Base-by-base conservation (phyloP, 148 eudicot species). In the Vaccinium myrtillus region DNA sequence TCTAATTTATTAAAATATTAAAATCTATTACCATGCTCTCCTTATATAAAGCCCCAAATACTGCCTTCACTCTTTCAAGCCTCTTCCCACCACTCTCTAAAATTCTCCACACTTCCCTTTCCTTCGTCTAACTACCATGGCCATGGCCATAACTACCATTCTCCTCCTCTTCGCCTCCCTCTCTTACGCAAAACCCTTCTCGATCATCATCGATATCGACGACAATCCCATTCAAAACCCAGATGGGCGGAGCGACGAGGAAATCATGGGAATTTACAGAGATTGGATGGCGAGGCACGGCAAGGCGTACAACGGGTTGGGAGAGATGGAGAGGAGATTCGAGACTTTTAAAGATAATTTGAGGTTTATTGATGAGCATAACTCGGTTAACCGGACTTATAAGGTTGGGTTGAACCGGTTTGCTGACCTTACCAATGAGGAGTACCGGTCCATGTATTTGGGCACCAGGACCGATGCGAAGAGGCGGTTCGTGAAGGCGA, bases 371-470 rank as follows among this genome's bases (percentile, higher is more conserved):
- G 94, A 96, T 13, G 89, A 94, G 4, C 98, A 95, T 53, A 94
- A 90, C 84, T 86, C 94, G 0, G 87, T 27, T 8, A 83, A 92
- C 73, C 87, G 92, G 6, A 54, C 89, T 2, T 96, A 94, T 63
- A 91, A 88, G 80, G 85, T 96, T 18, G 98, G 99, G 13, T 88
- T 96, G 71, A 94, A 89, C 86, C 92, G 89, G 87, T 96, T 94
- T 85, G 98, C 98, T 61, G 99, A 94, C 84, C 58, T 96, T 21
- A 94, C 93, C 71, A 92, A 93, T 63, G 95, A 92, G 4, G 99
- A 96, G 90, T 94, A 91, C 69, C 87, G 94, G 85, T 81, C 92
- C 56, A 85, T 81, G 87, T 92, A 85, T 74, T 87, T 94, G 89
- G 99, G 99, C 21, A 84, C 91, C 13, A 87, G 85, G 82, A 85